Conservation (phyloP, 306 rosid species). For the Quercus rubra region DNA sequence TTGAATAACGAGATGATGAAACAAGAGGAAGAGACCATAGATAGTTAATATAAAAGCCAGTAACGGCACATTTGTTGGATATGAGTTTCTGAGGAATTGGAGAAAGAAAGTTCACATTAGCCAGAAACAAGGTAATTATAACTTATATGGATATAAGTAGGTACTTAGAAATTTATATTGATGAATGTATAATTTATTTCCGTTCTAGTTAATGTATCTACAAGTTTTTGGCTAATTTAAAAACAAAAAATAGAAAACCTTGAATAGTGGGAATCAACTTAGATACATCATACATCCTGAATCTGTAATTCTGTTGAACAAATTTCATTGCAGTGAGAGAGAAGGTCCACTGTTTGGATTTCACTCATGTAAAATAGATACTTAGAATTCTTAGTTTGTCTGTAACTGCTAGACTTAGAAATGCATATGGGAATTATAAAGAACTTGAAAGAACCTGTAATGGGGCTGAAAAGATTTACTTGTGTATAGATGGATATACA, state of each 20-base stretch:
- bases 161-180: background rate
- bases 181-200: background rate
- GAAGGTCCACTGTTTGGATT: background rate
- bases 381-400: background rate
- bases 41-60: background rate
- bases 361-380: background rate
- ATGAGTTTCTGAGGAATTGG: background rate
- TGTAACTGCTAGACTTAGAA: background rate
- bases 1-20: slow-evolving; percentile 2
- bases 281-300: background rate
- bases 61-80: background rate
- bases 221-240: background rate
- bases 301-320: background rate
- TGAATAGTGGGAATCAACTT: background rate
- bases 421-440: background rate
- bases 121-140: slow-evolving; percentile 1
- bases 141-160: slow-evolving; percentile 3
- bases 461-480: background rate
- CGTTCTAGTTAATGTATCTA: background rate
- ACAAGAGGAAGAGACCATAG: background rate
- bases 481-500: background rate
- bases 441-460: no score
- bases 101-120: background rate
- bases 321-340: background rate
- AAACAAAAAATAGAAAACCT: background rate